Percentiles rank a stretch among this genome's conserved stretches.
These are phyloP conservation scores for Xanthoparmelia taractica DNA, from an alignment of 495 filamentous ascomycete genomes.

Conservation along the genomic window DNA sequence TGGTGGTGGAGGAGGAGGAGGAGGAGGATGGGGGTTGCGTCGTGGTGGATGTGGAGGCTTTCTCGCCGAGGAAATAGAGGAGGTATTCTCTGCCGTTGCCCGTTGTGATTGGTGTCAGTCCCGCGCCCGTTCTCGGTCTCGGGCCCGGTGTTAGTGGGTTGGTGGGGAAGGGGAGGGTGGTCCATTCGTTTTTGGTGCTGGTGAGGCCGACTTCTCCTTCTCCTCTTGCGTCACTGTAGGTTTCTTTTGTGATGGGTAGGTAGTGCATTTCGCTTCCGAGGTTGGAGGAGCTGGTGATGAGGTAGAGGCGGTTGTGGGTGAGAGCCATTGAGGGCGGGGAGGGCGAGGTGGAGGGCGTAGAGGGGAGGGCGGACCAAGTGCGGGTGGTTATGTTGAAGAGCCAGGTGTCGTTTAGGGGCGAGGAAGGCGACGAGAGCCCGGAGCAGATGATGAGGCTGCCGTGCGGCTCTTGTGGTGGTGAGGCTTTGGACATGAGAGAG, in stretches of 20 bases:
- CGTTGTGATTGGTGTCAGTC: constrained; percentile 40
- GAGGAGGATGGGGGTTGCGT: no score
- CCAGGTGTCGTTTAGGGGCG: constrained; percentile 37
- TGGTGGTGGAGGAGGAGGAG: background rate
- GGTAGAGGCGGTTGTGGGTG: constrained; percentile 37
- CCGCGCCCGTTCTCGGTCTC: constrained; percentile 36
- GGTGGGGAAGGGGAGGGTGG: constrained; percentile 38
- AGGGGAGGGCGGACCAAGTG: constrained; percentile 41
- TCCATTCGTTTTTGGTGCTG: constrained; percentile 34
- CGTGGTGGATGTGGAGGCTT: no score
- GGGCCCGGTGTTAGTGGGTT: constrained; percentile 43
- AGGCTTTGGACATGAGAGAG: constrained; percentile 24
- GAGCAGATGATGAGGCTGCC: constrained; percentile 40
- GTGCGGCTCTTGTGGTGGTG: constrained; percentile 22
- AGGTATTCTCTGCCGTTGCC: constrained; percentile 47
- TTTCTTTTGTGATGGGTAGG: constrained; percentile 32
- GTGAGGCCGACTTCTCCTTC: constrained; percentile 3
- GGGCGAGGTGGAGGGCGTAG: constrained; percentile 26
- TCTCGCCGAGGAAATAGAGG: constrained; percentile 44
- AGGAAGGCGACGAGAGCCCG: constrained; percentile 28
- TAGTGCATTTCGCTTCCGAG: constrained; percentile 38
- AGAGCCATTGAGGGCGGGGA: constrained; percentile 34
- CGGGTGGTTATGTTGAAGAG: constrained; percentile 36
- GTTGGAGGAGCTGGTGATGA: constrained; percentile 32
- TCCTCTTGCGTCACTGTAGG: constrained; percentile 13